phyloP scores from a whole-genome alignment of 2,329 filamentous ascomycete genomes.

The Aspergillus terreus region DNA sequence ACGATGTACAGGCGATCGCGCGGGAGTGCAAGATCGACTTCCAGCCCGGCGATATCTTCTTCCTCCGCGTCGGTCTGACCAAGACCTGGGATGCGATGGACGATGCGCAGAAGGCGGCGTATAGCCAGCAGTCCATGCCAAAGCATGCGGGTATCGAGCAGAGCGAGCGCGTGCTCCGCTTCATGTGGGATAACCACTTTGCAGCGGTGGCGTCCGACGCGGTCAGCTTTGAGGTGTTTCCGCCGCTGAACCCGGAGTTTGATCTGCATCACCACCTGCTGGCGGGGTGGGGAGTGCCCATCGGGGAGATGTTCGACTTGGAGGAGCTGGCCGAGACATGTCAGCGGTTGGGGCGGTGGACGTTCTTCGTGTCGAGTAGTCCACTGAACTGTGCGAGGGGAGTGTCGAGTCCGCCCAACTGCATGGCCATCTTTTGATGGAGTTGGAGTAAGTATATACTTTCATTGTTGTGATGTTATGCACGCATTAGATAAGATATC shows the following conservation, averaged over 20 bases:
- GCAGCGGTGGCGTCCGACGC: conserved; percentile 58
- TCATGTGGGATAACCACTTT: conserved; percentile 59
- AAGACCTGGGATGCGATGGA: conserved; percentile 33
- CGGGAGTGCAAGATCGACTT: conserved; percentile 33
- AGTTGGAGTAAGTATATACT: no score
- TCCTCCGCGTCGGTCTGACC: conserved; percentile 35
- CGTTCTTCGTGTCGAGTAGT: conserved; percentile 38
- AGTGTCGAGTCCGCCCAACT: conserved; percentile 42
- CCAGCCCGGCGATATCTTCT: conserved; percentile 36
- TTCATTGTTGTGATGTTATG: neutral
- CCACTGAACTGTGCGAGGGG: conserved; percentile 37
- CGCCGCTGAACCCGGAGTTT: conserved; percentile 29
- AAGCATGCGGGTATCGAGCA: conserved; percentile 37
- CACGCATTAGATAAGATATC: conserved; percentile 3
- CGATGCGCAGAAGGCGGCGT: conserved; percentile 21
- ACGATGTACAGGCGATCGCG: conserved; percentile 33
- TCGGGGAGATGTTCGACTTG: conserved; percentile 41
- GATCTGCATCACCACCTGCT: conserved; percentile 36
- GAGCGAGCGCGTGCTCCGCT: conserved; percentile 46
- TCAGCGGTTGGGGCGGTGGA: conserved; percentile 31
- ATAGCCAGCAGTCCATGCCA: conserved; percentile 28
- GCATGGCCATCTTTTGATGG: conserved; percentile 39
- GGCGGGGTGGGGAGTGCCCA: conserved; percentile 37
- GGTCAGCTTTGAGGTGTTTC: conserved; percentile 55
- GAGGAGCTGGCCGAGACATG: conserved; percentile 33